These are phyloP conservation scores for Petasospora fabianii DNA, from an alignment of 1,139 yeast species.

Conservation along the genomic window DNA sequence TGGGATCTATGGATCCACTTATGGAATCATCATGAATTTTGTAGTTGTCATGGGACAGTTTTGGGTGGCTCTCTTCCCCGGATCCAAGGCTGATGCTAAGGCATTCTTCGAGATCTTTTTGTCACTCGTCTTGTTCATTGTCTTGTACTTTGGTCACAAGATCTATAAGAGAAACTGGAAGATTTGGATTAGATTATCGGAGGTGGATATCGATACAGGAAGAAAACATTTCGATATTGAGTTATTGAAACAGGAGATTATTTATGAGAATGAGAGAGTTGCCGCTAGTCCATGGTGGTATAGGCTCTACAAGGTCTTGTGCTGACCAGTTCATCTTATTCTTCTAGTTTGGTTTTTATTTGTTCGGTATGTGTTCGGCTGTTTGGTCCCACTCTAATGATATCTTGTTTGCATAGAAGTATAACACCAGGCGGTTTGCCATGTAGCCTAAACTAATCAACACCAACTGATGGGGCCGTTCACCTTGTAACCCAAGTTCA, in stretches of 20 bases:
- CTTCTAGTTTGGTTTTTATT: too few relatives aligned
- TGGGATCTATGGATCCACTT: slow-evolving; percentile 51
- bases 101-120: slow-evolving; percentile 60
- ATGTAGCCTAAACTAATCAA: too few relatives aligned
- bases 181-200: slow-evolving; percentile 42
- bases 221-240: slow-evolving; percentile 67
- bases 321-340: too few relatives aligned
- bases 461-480: too few relatives aligned
- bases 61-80: slow-evolving; percentile 73
- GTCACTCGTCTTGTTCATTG: slow-evolving; percentile 58
- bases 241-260: slow-evolving; percentile 59
- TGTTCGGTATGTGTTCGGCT: too few relatives aligned
- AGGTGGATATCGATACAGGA: slow-evolving; percentile 66
- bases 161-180: slow-evolving; percentile 52
- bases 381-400: too few relatives aligned
- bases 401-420: too few relatives aligned
- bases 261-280: slow-evolving; percentile 52
- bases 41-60: slow-evolving; percentile 56
- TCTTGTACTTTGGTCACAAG: slow-evolving; percentile 51
- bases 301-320: slow-evolving; percentile 39
- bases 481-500: too few relatives aligned
- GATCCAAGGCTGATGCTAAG: slow-evolving; percentile 47
- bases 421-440: too few relatives aligned
- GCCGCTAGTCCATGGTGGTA: slow-evolving; percentile 49
- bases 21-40: slow-evolving; percentile 44